Percentiles rank a stretch among this genome's conserved stretches.
Conservation (phyloP, 192 early-diverging fungal species). For the Spinellus fusiger region DNA sequence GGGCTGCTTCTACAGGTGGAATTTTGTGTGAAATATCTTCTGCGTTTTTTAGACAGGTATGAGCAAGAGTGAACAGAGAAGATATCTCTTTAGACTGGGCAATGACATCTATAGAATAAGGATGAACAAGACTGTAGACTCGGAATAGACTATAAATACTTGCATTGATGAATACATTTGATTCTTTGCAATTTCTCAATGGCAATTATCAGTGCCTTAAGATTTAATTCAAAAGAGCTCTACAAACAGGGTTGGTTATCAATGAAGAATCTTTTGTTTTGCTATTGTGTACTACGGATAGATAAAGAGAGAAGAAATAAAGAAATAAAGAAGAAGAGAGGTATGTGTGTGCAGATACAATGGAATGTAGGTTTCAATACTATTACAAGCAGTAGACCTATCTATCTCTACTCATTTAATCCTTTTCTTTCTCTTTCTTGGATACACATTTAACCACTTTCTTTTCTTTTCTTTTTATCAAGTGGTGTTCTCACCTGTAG, state of each 20-base stretch:
- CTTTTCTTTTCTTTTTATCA: not conserved
- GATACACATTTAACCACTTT: no score
- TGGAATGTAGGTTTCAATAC: no score
- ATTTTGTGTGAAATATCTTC: constrained; percentile 42
- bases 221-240: constrained; percentile 28
- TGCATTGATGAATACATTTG: constrained; percentile 46
- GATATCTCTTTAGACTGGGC: not conserved
- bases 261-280: not conserved
- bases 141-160: constrained; percentile 5
- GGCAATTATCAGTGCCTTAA: constrained; percentile 37
- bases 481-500: not conserved
- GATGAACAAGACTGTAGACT: not conserved
- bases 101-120: not conserved
- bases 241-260: not conserved
- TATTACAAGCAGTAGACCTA: no score
- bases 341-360: no score
- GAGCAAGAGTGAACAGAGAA: constrained; percentile 32
- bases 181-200: constrained; percentile 38
- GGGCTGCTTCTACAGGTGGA: constrained; percentile 5
- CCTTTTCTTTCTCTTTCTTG: no score
- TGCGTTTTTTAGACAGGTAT: constrained; percentile 36
- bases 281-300: no score
- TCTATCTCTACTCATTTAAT: no score
- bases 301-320: no score
- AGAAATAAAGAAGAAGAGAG: no score